These are phyloP conservation scores for Rhododendron ovatum DNA, from an alignment of 148 eudicot species.

Conservation along the genomic window DNA sequence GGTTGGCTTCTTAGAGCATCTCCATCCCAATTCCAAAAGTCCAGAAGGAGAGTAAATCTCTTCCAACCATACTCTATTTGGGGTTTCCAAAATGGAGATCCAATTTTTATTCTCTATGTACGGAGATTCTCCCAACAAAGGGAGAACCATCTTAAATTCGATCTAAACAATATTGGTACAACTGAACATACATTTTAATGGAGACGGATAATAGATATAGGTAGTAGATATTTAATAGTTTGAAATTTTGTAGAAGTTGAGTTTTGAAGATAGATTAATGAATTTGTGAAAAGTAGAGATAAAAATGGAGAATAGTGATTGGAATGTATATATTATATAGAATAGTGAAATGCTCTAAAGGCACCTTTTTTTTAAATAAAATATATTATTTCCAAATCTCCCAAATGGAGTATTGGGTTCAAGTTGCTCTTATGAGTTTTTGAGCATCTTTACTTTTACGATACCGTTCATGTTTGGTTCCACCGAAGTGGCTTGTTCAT, in stretches of 20 bases:
- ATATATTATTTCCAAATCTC: not conserved
- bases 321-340: not conserved
- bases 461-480: not conserved
- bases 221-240: not conserved
- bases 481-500: not conserved
- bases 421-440: not conserved
- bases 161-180: not conserved
- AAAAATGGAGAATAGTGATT: not conserved
- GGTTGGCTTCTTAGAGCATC: not conserved
- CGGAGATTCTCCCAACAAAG: not conserved
- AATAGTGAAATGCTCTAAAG: not conserved
- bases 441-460: not conserved
- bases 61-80: not conserved
- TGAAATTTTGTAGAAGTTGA: not conserved
- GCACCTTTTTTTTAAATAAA: not conserved
- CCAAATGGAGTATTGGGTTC: not conserved
- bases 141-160: not conserved
- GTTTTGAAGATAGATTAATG: not conserved
- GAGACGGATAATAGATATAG: not conserved
- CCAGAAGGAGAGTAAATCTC: not conserved
- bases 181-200: not conserved
- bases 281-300: not conserved
- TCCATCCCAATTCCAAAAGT: not conserved
- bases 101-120: not conserved
- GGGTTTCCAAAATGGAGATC: not conserved